Evolutionary conservation across 208 protist species (phyloP), one percentile per base, ranked within the genome.

Genomic region (Crithidia expoeki): DNA sequence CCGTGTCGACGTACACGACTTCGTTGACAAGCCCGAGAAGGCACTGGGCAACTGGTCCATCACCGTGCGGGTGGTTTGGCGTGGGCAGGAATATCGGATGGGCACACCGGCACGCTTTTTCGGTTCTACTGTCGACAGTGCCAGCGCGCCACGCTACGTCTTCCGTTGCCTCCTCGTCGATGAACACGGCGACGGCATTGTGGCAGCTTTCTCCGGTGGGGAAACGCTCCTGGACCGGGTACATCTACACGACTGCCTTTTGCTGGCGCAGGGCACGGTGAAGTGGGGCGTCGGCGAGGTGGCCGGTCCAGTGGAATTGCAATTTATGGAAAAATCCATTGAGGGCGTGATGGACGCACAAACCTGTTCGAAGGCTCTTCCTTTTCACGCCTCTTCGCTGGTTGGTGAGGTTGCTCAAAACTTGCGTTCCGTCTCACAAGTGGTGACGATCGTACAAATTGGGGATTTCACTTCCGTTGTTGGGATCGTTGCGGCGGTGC

Each of bases 151-250:
- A 0, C 77, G 79, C 2, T 81, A 68, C 56, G 63, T 83, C 9
- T 68, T 83, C 25, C 74, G 79, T 61, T 85, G 74, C 56, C 63
- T 91, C 50, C 83, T 78, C 21, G 81, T 90, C 7, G 89, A 95
- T 53, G 34, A 51, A 16, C 47, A 72, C 38, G 86, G 89, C n/a
- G 80, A 88, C 47, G 83, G 79, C 4, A 76, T 89, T 3, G 49
- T 80, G 47, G 74, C 60, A 10, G 63, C 73, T 44, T 69, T 83
- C 57, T 78, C 50, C 7, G 69, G 73, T 10, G 42, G 47, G 3
- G 65, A 67, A 23, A 40, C 23, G 4, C 51, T 72, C 12, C 34
- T 34, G 11, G 77, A 82, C 27, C 73, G 64, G 38, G 51, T 88
- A 1, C 68, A 65, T 25, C 64, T 74, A 17, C 69, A 68, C 46